Base-by-base conservation (phyloP, 805 yeast species). In the Gaillardinia entomophila region DNA sequence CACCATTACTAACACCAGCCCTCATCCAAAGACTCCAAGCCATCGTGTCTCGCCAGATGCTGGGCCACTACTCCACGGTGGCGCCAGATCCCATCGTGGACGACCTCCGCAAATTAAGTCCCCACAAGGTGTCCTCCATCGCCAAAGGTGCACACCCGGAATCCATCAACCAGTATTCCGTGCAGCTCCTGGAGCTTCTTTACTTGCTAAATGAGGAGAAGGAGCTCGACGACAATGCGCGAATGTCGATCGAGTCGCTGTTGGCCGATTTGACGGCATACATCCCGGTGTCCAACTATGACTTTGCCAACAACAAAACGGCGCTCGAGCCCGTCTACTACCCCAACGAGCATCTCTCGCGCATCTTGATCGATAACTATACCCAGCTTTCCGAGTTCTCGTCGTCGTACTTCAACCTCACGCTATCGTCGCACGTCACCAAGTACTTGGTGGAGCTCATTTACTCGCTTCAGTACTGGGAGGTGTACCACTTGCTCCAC, bases 401-500 rank as follows among this genome's bases (percentile, higher is more conserved):
- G 6, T 49, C 60, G 3, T 51, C 55, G 33, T 65, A 66, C 41
- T 55, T 55, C 45, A 62, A 65, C 43, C 39, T 66, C 30, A 46
- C 65, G 2, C 43, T 66, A n/a, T 46, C 66, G 7, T 54, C 66
- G 10, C 63, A 54, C 22, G 42, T 64, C n/a, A 66, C 68, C n/a
- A 53, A 53, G 33, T 66, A 45, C 36, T 37, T 60, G 34, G 72
- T 66, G 14, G 60, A 57, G 28, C 37, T 65, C 22, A 49, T 66
- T 8, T 62, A 66, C 40, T 43, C 53, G 12, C 43, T 66, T 12
- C 60, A 66, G 37, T 66, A 62, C 40, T 66, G 72, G 72, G 72
- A 66, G 37, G 51, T 62, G 6, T 64, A 65, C 40, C 72, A 66
- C 42, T 48, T 66, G 7, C 36, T 66, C 8, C 45, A 53, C 26